Evolutionary conservation across 2,329 filamentous ascomycete genomes (phyloP).

Genomic region (Diaporthe vexans): DNA sequence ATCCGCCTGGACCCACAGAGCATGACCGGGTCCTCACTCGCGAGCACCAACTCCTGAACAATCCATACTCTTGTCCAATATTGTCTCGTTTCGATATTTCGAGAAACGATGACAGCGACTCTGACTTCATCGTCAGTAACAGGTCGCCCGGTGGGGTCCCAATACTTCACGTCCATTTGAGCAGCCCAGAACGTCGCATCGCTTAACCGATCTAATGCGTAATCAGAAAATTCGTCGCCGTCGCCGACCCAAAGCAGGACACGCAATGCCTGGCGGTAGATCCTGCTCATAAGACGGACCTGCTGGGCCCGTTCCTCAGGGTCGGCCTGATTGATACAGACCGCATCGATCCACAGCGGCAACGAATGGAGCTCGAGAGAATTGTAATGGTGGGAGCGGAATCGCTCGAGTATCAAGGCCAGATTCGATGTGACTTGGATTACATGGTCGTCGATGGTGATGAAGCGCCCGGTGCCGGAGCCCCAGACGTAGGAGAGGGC

Average conservation of each 20-base stretch:
- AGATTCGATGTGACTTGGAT: constrained; percentile 30
- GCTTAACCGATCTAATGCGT: background rate
- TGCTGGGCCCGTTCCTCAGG: constrained; percentile 21
- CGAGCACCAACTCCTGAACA: background rate
- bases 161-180: background rate
- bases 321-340: constrained; percentile 39
- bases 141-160: too few species aligned
- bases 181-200: background rate
- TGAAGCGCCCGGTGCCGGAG: background rate
- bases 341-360: constrained; percentile 35
- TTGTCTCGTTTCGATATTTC: background rate
- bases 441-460: background rate
- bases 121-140: background rate
- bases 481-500: constrained; percentile 13
- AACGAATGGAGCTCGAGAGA: background rate
- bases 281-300: constrained; percentile 28
- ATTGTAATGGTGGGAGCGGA: background rate
- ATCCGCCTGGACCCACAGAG: background rate
- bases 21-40: background rate
- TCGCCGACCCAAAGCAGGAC: background rate
- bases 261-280: constrained; percentile 14
- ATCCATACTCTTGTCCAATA: background rate
- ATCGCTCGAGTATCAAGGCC: background rate
- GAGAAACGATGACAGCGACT: background rate
- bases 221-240: background rate